These are phyloP conservation scores for Pyrenochaeta sp. DNA, from an alignment of 2,329 filamentous ascomycete genomes.

Conservation along the genomic window DNA sequence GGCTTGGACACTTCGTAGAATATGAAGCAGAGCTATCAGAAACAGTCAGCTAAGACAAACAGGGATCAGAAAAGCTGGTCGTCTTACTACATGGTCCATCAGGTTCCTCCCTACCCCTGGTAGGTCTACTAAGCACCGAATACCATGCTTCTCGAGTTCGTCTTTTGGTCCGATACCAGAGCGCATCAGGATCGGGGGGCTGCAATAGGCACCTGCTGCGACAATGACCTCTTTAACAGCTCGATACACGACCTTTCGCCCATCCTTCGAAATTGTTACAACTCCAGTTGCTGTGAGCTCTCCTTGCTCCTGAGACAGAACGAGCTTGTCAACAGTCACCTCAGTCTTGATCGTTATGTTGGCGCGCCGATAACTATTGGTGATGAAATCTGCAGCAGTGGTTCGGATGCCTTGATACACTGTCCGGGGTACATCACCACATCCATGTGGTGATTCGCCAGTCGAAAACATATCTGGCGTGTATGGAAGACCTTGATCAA, in stretches of 20 bases:
- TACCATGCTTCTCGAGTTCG: slow-evolving; percentile 61
- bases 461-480: slow-evolving; percentile 67
- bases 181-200: slow-evolving; percentile 53
- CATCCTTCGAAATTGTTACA: slow-evolving; percentile 51
- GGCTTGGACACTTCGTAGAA: slow-evolving; percentile 69
- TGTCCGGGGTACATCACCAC: slow-evolving; percentile 40
- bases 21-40: slow-evolving; percentile 56
- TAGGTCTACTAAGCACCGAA: slow-evolving; percentile 62
- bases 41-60: slow-evolving; percentile 44
- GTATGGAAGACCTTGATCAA: slow-evolving; percentile 62
- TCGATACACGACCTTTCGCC: slow-evolving; percentile 45
- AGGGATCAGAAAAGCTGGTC: slow-evolving; percentile 53
- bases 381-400: slow-evolving; percentile 48
- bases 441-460: slow-evolving; percentile 41
- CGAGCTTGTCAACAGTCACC: slow-evolving; percentile 52
- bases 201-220: slow-evolving; percentile 43
- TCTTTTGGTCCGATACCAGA: slow-evolving; percentile 65
- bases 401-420: slow-evolving; percentile 39
- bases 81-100: slow-evolving; percentile 66
- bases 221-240: slow-evolving; percentile 45
- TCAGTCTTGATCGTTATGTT: slow-evolving; percentile 46
- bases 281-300: slow-evolving; percentile 58
- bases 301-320: slow-evolving; percentile 50
- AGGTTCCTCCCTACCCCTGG: slow-evolving; percentile 70
- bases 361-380: slow-evolving; percentile 49